Conservation (phyloP, 768 basidiomycete genomes). For the Rhodotorula graminis region DNA sequence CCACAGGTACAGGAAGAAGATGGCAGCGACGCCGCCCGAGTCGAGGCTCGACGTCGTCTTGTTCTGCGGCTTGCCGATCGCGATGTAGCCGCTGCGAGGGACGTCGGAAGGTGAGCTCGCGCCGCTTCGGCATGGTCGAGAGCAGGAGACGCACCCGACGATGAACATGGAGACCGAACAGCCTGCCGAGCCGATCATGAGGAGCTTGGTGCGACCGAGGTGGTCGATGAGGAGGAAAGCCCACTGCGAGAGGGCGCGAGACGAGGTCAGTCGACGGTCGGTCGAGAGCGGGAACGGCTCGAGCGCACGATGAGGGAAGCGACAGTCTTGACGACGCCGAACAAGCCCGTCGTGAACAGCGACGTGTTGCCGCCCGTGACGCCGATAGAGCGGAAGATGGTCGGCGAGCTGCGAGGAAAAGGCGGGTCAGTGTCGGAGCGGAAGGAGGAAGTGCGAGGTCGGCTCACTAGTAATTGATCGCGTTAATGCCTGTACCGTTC, state of each 20-base stretch:
- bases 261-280: too few species aligned
- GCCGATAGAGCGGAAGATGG: conserved; percentile 47
- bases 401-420: conserved; percentile 46
- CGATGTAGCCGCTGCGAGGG: conserved; percentile 38
- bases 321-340: conserved; percentile 53
- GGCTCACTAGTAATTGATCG: conserved; percentile 46
- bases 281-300: conserved; percentile 44
- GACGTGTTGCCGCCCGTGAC: conserved; percentile 33
- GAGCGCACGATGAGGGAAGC: conserved; percentile 43
- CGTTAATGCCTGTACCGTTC: conserved; percentile 48
- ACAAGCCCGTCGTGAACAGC: conserved; percentile 49
- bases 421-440: not conserved
- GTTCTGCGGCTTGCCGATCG: not conserved
- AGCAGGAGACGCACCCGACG: conserved; percentile 44
- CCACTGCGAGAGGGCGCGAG: not conserved
- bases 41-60: conserved; percentile 49
- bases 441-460: not conserved
- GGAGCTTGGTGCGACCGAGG: conserved; percentile 50
- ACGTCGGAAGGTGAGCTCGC: conserved; percentile 11
- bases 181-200: conserved; percentile 51
- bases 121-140: conserved; percentile 4
- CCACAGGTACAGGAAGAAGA: not conserved
- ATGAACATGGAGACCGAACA: conserved; percentile 52
- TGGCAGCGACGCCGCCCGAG: conserved; percentile 49
- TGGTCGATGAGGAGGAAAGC: conserved; percentile 14